Evolutionary conservation across 2,329 filamentous ascomycete genomes (phyloP), one percentile per base, ranked within the genome.

Genomic region (Nemania abortiva): DNA sequence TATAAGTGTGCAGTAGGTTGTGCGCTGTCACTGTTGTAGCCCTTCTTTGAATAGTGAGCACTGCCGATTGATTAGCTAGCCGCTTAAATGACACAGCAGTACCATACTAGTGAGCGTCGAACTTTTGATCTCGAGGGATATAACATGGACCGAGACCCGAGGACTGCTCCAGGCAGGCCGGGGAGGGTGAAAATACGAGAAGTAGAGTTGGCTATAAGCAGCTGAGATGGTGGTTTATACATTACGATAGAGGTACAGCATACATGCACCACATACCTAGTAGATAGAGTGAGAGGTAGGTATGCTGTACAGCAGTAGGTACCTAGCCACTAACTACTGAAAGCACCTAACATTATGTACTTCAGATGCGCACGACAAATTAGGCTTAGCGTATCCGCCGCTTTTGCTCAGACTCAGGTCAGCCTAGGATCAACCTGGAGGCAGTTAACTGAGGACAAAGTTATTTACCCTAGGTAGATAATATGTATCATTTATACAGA

Each of bases 151-250:
- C 31, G 31, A 58, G 56, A 27, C 45, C 22, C 47, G 47, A 50
- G 39, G 56, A 52, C 60, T 65, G 63, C 59, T 54, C 58, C 31
- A 6, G 42, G 34, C 63, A 54, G 37, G 27, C 59, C 55, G 9
- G 39, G 24, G n/a, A 54, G 45, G 10, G 20, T 37, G 27, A 39
- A 63, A 53, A 22, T 27, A 47, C 6, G 34, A 53, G 20, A 3
- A 42, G 11, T 42, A 34, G 31, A 5, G 31, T 5, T 5, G 31
- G 31, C 31, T 34, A 34, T 34, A 34, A 34, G 31, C 10, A 34
- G 10, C 6, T 34, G 31, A 42, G 37, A 42, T 42, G 37, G 37
- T 42, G 9, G 13, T 42, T 3, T 15, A n/a, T n/a, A n/a, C n/a
- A 42, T 42, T 42, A 15, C 37, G 37, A 42, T 42, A 42, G 13